These are phyloP conservation scores for Heliosperma pusillum DNA, from an alignment of 148 eudicot genomes.

Conservation along the genomic window DNA sequence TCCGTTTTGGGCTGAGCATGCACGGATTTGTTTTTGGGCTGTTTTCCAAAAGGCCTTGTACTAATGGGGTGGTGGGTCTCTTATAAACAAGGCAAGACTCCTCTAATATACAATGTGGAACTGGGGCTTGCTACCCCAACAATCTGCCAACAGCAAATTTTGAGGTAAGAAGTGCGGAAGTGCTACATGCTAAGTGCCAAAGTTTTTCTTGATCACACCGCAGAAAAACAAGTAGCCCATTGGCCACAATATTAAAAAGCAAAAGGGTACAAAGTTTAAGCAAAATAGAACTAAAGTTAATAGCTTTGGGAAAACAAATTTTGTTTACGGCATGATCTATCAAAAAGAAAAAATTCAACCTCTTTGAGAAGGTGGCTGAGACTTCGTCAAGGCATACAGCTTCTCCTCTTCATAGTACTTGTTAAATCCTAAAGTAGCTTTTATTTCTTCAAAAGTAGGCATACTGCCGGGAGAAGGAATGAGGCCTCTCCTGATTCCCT, in stretches of 20 bases:
- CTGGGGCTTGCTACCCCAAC: too few species aligned
- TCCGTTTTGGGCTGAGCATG: too few species aligned
- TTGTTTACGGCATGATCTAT: not conserved
- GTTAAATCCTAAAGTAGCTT: slow-evolving; percentile 83
- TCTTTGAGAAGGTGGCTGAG: slow-evolving; percentile 35
- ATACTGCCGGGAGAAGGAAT: slow-evolving; percentile 86
- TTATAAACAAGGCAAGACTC: too few species aligned
- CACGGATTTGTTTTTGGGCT: too few species aligned
- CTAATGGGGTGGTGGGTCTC: too few species aligned
- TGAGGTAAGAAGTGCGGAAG: not conserved
- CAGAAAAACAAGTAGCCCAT: not conserved
- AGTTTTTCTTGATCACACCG: not conserved
- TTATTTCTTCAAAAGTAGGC: slow-evolving; percentile 90
- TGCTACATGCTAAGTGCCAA: not conserved
- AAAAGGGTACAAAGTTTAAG: not conserved
- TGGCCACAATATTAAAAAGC: slow-evolving; percentile 6
- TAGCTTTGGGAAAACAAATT: not conserved
- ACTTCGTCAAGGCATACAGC: slow-evolving; percentile 43
- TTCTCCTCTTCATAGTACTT: slow-evolving; percentile 86
- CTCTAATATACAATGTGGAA: too few species aligned
- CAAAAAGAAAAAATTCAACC: slow-evolving; percentile 41
- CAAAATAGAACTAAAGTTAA: not conserved
- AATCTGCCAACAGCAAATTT: too few species aligned
- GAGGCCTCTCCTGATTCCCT: slow-evolving; percentile 74
- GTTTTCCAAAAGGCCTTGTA: too few species aligned